These are phyloP conservation scores for Phytophthora nicotianae DNA, from an alignment of 352 stramenopile species.

Conservation along the genomic window DNA sequence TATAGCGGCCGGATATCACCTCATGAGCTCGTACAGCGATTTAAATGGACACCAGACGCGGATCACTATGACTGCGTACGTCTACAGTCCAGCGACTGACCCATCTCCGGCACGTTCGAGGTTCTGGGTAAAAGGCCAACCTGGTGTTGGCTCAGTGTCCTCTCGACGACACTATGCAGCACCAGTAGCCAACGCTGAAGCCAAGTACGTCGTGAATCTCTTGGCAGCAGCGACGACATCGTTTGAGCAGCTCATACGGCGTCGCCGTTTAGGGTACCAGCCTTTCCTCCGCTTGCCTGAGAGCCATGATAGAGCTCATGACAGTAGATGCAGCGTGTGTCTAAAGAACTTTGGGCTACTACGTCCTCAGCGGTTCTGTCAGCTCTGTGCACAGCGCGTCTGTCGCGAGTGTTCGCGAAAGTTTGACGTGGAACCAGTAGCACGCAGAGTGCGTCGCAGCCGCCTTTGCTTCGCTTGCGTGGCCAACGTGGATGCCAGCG, in stretches of 20 bases:
- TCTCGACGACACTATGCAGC: conserved; percentile 10
- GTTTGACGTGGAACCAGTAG: conserved; percentile 66
- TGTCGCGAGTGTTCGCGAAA: conserved; percentile 71
- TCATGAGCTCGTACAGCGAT: conserved; percentile 52
- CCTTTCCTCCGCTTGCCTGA: conserved; percentile 48
- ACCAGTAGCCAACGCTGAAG: conserved; percentile 32
- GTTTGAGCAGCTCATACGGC: conserved; percentile 62
- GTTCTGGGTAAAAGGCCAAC: conserved; percentile 28
- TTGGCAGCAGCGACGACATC: conserved; percentile 52
- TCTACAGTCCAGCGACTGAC: conserved; percentile 19
- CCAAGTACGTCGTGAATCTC: conserved; percentile 58
- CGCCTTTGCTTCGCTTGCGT: conserved; percentile 70
- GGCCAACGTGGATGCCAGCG: conserved; percentile 53
- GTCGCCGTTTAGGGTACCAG: conserved; percentile 62
- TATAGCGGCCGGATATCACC: conserved; percentile 68
- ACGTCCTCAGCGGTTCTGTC: conserved; percentile 61
- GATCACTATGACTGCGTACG: conserved; percentile 68
- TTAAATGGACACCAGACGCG: conserved; percentile 57
- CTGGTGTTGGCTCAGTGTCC: neutral
- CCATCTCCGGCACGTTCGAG: conserved; percentile 1
- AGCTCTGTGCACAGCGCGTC: conserved; percentile 65
- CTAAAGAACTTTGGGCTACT: conserved; percentile 57
- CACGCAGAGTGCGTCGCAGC: conserved; percentile 51
- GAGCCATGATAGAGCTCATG: conserved; percentile 26
- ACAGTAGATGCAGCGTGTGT: conserved; percentile 54